Evolutionary conservation across 495 filamentous ascomycete genomes (phyloP).

Genomic region (Tuber umbilicatum): DNA sequence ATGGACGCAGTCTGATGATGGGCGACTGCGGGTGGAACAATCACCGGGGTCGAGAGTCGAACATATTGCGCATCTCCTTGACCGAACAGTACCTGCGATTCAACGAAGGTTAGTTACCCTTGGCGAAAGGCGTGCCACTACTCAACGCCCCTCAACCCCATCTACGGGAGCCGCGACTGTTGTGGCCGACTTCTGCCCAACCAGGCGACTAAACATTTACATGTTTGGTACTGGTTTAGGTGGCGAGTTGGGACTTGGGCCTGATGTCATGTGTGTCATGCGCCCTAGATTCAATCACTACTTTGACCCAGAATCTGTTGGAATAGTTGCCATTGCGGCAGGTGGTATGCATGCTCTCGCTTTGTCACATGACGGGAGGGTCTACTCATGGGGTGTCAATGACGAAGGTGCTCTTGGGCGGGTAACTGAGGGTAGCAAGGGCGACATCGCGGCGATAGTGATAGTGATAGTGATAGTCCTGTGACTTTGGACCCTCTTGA

Average conservation of each 20-base stretch:
- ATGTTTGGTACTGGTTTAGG: slow-evolving; percentile 62
- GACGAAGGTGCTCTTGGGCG: slow-evolving; percentile 61
- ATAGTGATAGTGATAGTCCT: slow-evolving; percentile 52
- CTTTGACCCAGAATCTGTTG: slow-evolving; percentile 53
- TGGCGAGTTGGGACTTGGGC: slow-evolving; percentile 61
- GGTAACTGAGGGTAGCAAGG: slow-evolving; percentile 51
- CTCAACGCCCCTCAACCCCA: too few species aligned
- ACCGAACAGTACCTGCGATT: too few species aligned
- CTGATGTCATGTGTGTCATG: slow-evolving; percentile 58
- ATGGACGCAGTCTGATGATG: too few species aligned
- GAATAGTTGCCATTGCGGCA: slow-evolving; percentile 57
- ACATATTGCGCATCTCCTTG: too few species aligned
- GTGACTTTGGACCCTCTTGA: slow-evolving; percentile 54
- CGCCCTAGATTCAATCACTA: slow-evolving; percentile 59
- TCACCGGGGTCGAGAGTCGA: too few species aligned
- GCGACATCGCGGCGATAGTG: slow-evolving; percentile 47
- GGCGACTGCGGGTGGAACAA: too few species aligned
- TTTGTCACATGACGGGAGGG: slow-evolving; percentile 57
- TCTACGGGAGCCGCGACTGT: too few species aligned
- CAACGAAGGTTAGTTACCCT: too few species aligned
- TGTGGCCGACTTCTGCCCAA: too few species aligned
- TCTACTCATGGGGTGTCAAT: slow-evolving; percentile 69
- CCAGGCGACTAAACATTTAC: slow-evolving; percentile 51
- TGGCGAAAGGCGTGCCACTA: too few species aligned
- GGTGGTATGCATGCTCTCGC: slow-evolving; percentile 64